Percentiles rank a stretch among this genome's conserved stretches.
These are phyloP conservation scores for Lasiosphaeria miniovina DNA, from an alignment of 495 filamentous ascomycete genomes.

Conservation along the genomic window DNA sequence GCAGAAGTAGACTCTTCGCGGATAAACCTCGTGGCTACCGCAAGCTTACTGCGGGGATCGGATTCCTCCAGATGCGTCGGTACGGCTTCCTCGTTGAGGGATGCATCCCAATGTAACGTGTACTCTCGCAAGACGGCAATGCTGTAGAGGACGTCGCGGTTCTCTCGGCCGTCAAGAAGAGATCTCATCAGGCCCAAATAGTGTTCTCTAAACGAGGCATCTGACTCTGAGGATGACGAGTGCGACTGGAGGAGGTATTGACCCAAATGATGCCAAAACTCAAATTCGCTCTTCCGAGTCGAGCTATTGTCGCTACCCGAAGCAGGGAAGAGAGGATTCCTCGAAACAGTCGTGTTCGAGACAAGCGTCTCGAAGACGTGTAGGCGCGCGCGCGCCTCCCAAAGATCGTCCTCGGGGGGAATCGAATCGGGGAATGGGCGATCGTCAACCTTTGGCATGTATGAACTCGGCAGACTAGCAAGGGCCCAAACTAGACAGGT, in stretches of 20 bases:
- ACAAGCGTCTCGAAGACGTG: constrained; percentile 73
- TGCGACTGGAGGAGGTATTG: constrained; percentile 67
- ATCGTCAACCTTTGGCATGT: constrained; percentile 24
- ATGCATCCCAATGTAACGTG: constrained; percentile 61
- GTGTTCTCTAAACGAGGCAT: constrained; percentile 56
- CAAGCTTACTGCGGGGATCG: constrained; percentile 68
- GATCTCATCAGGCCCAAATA: constrained; percentile 59
- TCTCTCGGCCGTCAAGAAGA: constrained; percentile 74
- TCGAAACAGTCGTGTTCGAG: constrained; percentile 60
- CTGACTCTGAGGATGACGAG: constrained; percentile 39
- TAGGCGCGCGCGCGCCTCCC: constrained; percentile 62
- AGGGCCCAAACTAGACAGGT: constrained; percentile 70
- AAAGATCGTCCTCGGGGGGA: constrained; percentile 47
- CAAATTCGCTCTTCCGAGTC: constrained; percentile 58
- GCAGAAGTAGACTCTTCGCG: constrained; percentile 66
- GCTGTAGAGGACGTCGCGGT: constrained; percentile 89
- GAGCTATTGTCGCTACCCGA: constrained; percentile 46
- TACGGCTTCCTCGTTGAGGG: constrained; percentile 58
- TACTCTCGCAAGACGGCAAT: constrained; percentile 76
- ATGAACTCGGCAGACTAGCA: constrained; percentile 32
- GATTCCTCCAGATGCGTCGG: constrained; percentile 64
- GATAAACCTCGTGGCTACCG: constrained; percentile 79
- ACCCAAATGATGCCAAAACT: constrained; percentile 78
- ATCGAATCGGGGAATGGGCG: constrained; percentile 4
- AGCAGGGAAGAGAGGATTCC: constrained; percentile 53